Percentiles rank a stretch among this genome's conserved stretches.
These are phyloP conservation scores for Pleurotus giganteus DNA, from an alignment of 768 basidiomycete genomes.

Conservation along the genomic window DNA sequence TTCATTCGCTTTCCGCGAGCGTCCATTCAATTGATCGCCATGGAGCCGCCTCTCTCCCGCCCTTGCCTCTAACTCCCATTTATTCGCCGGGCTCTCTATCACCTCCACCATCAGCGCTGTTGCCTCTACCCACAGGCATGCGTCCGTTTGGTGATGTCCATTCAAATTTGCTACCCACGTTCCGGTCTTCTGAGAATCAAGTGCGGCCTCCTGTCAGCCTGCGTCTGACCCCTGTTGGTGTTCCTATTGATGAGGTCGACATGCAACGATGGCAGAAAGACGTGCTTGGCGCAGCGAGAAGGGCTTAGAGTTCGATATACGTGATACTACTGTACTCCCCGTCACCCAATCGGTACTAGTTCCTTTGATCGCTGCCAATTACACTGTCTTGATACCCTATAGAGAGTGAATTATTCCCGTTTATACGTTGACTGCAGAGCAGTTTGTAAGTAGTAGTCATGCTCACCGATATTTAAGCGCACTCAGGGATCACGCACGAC, in stretches of 20 bases:
- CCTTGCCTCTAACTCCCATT: slow-evolving; percentile 19
- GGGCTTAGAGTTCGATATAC: neutral
- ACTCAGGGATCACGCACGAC: neutral
- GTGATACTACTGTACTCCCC: neutral
- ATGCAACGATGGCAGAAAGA: slow-evolving; percentile 9
- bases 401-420: too few species aligned
- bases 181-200: neutral
- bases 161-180: neutral
- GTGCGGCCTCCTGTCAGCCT: neutral
- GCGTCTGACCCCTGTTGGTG: neutral
- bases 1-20: slow-evolving; percentile 16
- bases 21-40: slow-evolving; percentile 6
- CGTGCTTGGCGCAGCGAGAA: slow-evolving; percentile 10
- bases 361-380: too few species aligned
- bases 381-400: too few species aligned
- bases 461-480: neutral
- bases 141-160: neutral
- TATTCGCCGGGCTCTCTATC: slow-evolving; percentile 20
- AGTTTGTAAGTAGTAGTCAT: too few species aligned
- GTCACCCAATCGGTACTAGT: neutral
- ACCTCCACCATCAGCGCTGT: slow-evolving; percentile 21
- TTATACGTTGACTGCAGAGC: too few species aligned
- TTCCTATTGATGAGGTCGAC: slow-evolving; percentile 2
- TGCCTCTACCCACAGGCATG: slow-evolving; percentile 3
- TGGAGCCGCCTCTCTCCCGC: slow-evolving; percentile 17